These are phyloP conservation scores for Tricholoma furcatifolium DNA, from an alignment of 768 basidiomycete species.

Conservation along the genomic window DNA sequence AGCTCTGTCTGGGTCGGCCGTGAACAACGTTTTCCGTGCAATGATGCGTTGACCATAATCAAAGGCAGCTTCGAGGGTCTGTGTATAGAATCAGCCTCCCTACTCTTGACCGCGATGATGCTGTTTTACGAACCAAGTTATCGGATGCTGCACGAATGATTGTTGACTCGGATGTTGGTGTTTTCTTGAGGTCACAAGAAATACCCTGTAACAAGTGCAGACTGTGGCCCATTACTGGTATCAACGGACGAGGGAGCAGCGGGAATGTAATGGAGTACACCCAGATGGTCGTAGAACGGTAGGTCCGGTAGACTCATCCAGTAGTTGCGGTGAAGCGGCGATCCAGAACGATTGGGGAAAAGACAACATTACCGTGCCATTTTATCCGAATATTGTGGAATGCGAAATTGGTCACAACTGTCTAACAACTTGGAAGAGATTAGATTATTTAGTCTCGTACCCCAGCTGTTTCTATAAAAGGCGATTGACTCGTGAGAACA, in stretches of 20 bases:
- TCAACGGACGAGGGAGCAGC: background rate
- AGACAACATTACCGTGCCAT: too few species aligned
- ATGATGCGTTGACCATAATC: background rate
- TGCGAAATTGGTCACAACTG: too few species aligned
- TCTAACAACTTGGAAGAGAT: too few species aligned
- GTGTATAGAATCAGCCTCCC: background rate
- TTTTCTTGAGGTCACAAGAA: background rate
- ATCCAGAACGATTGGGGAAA: too few species aligned
- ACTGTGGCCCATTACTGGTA: background rate
- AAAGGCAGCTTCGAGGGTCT: conserved; percentile 1
- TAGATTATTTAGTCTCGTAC: too few species aligned
- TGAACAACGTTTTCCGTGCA: background rate
- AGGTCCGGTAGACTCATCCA: background rate
- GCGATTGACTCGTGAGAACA: too few species aligned
- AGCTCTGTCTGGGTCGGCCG: background rate
- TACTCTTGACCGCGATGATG: background rate
- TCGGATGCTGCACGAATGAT: conserved; percentile 1
- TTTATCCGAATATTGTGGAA: too few species aligned
- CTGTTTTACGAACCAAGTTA: conserved; percentile 4
- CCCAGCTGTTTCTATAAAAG: too few species aligned
- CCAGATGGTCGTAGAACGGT: conserved; percentile 1
- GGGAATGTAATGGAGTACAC: background rate
- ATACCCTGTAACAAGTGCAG: background rate
- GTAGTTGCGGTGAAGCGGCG: too few species aligned
- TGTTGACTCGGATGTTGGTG: background rate